Evolutionary conservation across 768 basidiomycete genomes (phyloP).

Genomic region (Psilocybe cyanescens): DNA sequence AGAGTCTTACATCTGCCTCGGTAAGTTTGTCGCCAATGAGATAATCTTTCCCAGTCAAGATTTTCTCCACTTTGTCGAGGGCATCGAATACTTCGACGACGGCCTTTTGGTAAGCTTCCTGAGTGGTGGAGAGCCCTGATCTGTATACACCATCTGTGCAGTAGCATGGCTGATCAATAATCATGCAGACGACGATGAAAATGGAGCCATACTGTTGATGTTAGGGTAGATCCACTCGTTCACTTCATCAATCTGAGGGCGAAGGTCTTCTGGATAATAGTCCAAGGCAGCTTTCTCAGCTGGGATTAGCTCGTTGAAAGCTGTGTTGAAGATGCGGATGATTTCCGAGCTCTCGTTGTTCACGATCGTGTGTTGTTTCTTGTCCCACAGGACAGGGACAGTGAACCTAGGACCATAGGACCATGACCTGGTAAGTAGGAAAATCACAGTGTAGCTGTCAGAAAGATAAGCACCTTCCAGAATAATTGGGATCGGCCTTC

Average conservation of each 20-base stretch:
- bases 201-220: conserved; percentile 69
- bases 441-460: neutral
- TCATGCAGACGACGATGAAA: neutral
- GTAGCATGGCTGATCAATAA: neutral
- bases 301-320: conserved; percentile 76
- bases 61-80: conserved; percentile 81
- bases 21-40: conserved; percentile 84
- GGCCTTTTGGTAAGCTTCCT: conserved; percentile 79
- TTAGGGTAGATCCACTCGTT: conserved; percentile 88
- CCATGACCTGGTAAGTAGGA: neutral
- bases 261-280: conserved; percentile 76
- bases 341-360: conserved; percentile 97
- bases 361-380: conserved; percentile 83
- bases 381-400: conserved; percentile 93
- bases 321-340: conserved; percentile 89
- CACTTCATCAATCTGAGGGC: conserved; percentile 78
- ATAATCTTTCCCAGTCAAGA: conserved; percentile 79
- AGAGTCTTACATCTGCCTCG: conserved; percentile 85
- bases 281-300: conserved; percentile 67
- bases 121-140: conserved; percentile 83
- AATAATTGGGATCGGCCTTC: conserved; percentile 71
- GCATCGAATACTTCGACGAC: conserved; percentile 76
- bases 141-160: conserved; percentile 82
- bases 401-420: conserved; percentile 59
- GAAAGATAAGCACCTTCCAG: conserved; percentile 54